Base-by-base conservation (phyloP, 495 filamentous ascomycete species). In the Hypoxylon lienhwacheense region DNA sequence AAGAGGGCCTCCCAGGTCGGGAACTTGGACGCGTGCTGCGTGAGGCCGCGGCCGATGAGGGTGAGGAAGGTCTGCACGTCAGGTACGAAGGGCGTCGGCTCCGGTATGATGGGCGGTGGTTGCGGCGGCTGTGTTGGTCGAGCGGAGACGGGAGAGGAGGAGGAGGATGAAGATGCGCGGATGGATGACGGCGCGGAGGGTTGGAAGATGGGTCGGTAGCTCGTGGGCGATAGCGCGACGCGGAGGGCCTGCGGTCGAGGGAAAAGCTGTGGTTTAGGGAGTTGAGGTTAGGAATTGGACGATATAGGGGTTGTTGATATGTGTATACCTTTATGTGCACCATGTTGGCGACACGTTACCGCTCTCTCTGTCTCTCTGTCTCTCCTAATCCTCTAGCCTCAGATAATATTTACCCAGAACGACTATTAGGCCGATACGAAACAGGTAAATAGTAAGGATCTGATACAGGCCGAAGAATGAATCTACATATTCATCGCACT, bases 1-100 rank as follows among this genome's bases (percentile, higher is more conserved):
- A 98, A 98, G 16, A 98, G 80, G 5, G 86, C 80, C 17, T 91
- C 88, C 93, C 93, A 98, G 21, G 85, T 85, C 3, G 86, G 82
- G 54, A 98, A 86, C 67, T 97, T 89, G 65, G 83, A 72, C 7
- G 85, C 81, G 70, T 97, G 89, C 57, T 87, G 81, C 42, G 78
- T 81, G 59, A 95, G 81, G 57, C 83, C 82, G 50, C 93, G 93
- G 64, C 93, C 93, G 73, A 98, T 98, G 22, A 95, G 71, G 4
- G 80, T 87, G 50, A 98, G 88, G 74, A 98, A 97, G 40, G 91
- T 96, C 49, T 78, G 50, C 44, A 87, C 81, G 64, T 98, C 87
- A 7, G 93, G 93, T 39, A 97, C 84, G 63, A 92, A 90, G 7
- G 87, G 85, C 6, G 86, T 97, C 3, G 89, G 83, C 6, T 73